Conservation (phyloP, 2,329 filamentous ascomycete genomes). For the Ceratocystis harringtonii region DNA sequence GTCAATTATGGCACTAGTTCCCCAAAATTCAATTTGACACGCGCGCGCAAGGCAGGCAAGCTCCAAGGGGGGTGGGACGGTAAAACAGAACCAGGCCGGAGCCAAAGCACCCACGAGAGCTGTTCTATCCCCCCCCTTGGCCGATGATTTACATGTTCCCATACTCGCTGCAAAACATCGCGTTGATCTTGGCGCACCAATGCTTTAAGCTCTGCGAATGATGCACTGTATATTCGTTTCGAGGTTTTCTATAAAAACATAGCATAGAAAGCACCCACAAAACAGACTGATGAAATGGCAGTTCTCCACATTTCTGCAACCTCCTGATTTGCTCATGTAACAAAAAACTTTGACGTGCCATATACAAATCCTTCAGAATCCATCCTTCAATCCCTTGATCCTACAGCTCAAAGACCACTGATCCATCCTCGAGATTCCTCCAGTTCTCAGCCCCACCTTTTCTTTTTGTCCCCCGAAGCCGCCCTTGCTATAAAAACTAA, state of each 20-base stretch:
- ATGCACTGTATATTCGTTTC: too few species aligned
- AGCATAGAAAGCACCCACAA: neutral
- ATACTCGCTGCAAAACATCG: slow-evolving; percentile 1
- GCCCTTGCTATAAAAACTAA: neutral
- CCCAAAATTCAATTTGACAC: neutral
- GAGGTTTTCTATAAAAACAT: neutral
- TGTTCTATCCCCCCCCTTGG: neutral
- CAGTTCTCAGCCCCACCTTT: neutral
- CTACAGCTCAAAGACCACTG: neutral
- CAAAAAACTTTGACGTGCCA: slow-evolving; percentile 2
- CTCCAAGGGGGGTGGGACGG: neutral
- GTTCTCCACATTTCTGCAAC: neutral
- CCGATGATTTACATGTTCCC: neutral
- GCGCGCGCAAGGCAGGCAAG: neutral
- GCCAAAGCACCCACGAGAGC: too few species aligned
- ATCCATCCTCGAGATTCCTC: neutral
- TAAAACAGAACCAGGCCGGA: neutral
- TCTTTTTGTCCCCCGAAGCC: neutral
- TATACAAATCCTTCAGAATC: neutral
- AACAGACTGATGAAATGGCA: neutral
- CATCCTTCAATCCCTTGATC: neutral
- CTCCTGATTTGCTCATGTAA: neutral
- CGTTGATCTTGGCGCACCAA: neutral
- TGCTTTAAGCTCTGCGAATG: too few species aligned
- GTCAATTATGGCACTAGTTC: neutral